Evolutionary conservation across 2,329 filamentous ascomycete genomes (phyloP).

Genomic region (Emericellopsis atlantica): DNA sequence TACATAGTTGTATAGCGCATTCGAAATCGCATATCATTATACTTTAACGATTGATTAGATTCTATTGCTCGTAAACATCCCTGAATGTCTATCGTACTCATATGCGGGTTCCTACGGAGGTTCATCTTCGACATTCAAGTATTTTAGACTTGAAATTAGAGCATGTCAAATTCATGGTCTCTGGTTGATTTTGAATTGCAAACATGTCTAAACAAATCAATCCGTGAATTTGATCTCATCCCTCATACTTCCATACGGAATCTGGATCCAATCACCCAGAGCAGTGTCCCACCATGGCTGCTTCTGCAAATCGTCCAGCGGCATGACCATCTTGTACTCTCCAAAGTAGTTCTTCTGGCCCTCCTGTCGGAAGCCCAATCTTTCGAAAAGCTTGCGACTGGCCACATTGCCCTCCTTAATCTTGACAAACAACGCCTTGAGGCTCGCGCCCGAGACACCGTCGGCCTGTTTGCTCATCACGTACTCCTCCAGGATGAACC

Average conservation of each 20-base stretch:
- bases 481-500: slow-evolving; percentile 38
- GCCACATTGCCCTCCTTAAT: slow-evolving; percentile 42
- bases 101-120: too few relatives aligned
- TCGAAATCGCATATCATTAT: too few relatives aligned
- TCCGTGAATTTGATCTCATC: neutral
- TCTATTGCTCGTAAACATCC: neutral
- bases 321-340: slow-evolving; percentile 38
- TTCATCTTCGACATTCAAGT: too few relatives aligned
- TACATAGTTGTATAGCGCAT: neutral
- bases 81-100: too few relatives aligned
- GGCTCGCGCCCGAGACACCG: slow-evolving; percentile 1
- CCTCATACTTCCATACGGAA: slow-evolving; percentile 1
- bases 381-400: slow-evolving; percentile 37
- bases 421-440: slow-evolving; percentile 44
- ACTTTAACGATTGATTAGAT: neutral
- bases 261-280: slow-evolving; percentile 2
- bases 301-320: slow-evolving; percentile 12
- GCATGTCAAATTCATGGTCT: too few relatives aligned
- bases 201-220: neutral
- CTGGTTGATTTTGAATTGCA: too few relatives aligned
- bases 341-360: slow-evolving; percentile 47
- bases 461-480: slow-evolving; percentile 3
- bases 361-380: slow-evolving; percentile 37
- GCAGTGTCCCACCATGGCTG: slow-evolving; percentile 11
- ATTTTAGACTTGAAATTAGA: too few relatives aligned